Base-by-base conservation (phyloP, 2,329 filamentous ascomycete genomes). In the Fusarium chuoi region DNA sequence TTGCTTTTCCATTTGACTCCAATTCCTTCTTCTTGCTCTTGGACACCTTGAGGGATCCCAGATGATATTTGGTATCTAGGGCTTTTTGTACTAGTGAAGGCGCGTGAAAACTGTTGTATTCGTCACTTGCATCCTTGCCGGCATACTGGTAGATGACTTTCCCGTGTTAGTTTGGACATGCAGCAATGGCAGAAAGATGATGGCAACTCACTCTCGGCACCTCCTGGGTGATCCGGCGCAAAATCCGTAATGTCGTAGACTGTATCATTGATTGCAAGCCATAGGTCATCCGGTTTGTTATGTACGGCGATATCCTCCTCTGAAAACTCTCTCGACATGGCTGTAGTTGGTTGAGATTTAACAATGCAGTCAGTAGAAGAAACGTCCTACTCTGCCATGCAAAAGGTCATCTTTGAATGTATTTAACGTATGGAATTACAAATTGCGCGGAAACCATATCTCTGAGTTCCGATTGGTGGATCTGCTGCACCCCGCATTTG, bases 181-280 rank as follows among this genome's bases (percentile, higher is more conserved):
- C 4, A 8, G 7, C 22, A 9, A 22, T 41, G 4, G 8, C 7
- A 2, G 11, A 18, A 2, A n/a, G 13, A 0, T 17, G 9, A 13
- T 33, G 22, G 11, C 4, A 6, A 54, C 62, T 35, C 46, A 73
- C 70, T 65, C 18, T 77, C 67, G 13, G 57, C 44, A 7, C 77
- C 77, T 22, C 77, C 77, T 3, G 77, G 77, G 22, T 79, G 77
- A 3, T 70, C 46, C 3, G 73, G 68, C 3, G 77, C 76, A 38
- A 79, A 79, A 17, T 68, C 58, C 0, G 77, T 77, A 28, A 79
- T 82, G 79, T 94, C 90, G 83, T 91, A 93, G 45, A 93, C 90
- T 64, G 87, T 84, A 42, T 87, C 87, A 76, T 93, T 87, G n/a
- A 93, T 87, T 28, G 92, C 90, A 68, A 93, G 87, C 92, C 91